Evolutionary conservation across 2,329 filamentous ascomycete species (phyloP).

Genomic region (Penicillium sp.): DNA sequence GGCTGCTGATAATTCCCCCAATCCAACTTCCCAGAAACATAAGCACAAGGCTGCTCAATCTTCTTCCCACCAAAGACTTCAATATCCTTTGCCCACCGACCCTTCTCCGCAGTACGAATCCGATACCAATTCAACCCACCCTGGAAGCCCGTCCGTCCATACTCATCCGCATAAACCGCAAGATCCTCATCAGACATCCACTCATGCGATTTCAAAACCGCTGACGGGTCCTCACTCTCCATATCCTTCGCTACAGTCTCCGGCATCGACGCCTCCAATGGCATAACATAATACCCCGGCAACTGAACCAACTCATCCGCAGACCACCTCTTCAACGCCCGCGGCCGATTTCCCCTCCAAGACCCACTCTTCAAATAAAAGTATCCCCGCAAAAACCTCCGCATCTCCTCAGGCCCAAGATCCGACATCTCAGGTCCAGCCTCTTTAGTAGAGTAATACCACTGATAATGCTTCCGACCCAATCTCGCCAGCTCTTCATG

Average conservation of each 20-base stretch:
- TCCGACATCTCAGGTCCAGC: slow-evolving; percentile 39
- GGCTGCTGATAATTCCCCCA: slow-evolving; percentile 68
- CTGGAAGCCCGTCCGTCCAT: slow-evolving; percentile 60
- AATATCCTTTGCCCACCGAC: slow-evolving; percentile 48
- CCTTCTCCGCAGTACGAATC: slow-evolving; percentile 51
- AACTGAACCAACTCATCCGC: slow-evolving; percentile 57
- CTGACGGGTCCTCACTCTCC: slow-evolving; percentile 44
- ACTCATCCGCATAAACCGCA: slow-evolving; percentile 59
- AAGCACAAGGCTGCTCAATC: slow-evolving; percentile 59
- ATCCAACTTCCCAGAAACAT: slow-evolving; percentile 60
- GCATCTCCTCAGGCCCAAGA: slow-evolving; percentile 48
- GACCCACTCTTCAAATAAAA: slow-evolving; percentile 65
- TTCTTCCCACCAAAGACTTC: slow-evolving; percentile 58
- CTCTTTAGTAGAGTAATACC: slow-evolving; percentile 47
- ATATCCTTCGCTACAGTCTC: slow-evolving; percentile 55
- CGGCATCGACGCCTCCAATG: slow-evolving; percentile 55
- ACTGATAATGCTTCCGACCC: slow-evolving; percentile 65
- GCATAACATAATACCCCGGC: slow-evolving; percentile 68
- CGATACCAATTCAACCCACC: slow-evolving; percentile 66
- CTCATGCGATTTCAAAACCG: slow-evolving; percentile 34
- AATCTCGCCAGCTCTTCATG: slow-evolving; percentile 54
- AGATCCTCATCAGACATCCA: slow-evolving; percentile 61
- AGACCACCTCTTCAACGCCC: slow-evolving; percentile 53
- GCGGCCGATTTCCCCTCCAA: slow-evolving; percentile 55
- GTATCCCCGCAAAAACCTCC: slow-evolving; percentile 62